phyloP scores from a whole-genome alignment of 768 basidiomycete species.

The Tubosaeta sp. region DNA sequence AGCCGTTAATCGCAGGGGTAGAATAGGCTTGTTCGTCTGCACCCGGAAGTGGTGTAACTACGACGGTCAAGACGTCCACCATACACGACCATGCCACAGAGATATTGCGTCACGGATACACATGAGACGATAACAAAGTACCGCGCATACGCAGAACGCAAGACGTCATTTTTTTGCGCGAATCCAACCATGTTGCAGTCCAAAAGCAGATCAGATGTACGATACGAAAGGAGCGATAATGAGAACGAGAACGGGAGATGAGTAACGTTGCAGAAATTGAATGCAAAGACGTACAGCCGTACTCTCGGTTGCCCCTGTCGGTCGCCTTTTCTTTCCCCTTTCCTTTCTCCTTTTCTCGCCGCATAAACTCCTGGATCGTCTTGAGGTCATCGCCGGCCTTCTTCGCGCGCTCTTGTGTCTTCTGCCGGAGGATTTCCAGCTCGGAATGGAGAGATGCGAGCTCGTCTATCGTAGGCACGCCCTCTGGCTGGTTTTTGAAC shows the following conservation, averaged over 20 bases:
- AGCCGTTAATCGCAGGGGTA: constrained; percentile 28
- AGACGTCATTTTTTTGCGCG: constrained; percentile 4
- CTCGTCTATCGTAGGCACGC: constrained; percentile 69
- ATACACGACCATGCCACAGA: constrained; percentile 12
- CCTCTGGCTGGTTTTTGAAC: constrained; percentile 59
- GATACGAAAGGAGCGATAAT: constrained; percentile 14
- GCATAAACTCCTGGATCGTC: constrained; percentile 72
- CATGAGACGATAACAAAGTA: not conserved
- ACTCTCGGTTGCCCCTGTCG: constrained; percentile 70
- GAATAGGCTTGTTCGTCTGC: constrained; percentile 44
- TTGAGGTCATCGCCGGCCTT: constrained; percentile 75
- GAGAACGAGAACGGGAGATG: constrained; percentile 9
- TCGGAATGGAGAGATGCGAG: constrained; percentile 63
- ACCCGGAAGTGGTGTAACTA: constrained; percentile 47
- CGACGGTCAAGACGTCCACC: constrained; percentile 2
- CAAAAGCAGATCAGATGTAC: constrained; percentile 2
- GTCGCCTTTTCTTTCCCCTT: constrained; percentile 67
- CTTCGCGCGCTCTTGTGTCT: constrained; percentile 57
- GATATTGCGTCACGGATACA: constrained; percentile 8
- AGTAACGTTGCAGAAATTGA: constrained; percentile 6
- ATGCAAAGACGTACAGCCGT: constrained; percentile 59
- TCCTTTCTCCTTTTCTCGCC: constrained; percentile 71
- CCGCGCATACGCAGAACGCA: not conserved
- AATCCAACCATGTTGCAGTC: constrained; percentile 9
- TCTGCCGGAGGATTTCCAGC: constrained; percentile 49